phyloP scores from a whole-genome alignment of 2,329 filamentous ascomycete genomes.

The Fusarium circinatum region DNA sequence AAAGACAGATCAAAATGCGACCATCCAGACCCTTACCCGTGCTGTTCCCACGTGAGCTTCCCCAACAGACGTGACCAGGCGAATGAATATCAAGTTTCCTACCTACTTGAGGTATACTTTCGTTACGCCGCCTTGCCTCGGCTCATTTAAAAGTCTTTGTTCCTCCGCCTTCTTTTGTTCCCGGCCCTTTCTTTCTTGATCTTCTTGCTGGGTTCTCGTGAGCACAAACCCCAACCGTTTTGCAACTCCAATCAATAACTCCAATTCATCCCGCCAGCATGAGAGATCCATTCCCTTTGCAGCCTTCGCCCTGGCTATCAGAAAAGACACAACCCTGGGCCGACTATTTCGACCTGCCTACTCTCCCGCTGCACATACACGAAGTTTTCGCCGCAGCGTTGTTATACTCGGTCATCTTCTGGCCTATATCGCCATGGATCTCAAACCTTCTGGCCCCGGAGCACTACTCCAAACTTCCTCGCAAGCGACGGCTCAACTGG shows the following conservation, averaged over 20 bases:
- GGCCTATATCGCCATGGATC: conserved; percentile 72
- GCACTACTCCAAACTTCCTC: conserved; percentile 71
- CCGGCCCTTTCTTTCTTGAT: not conserved
- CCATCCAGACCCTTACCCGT: conserved; percentile 33
- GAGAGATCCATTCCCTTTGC: conserved; percentile 78
- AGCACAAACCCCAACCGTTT: not conserved
- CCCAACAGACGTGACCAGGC: conserved; percentile 38
- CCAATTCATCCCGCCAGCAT: conserved; percentile 56
- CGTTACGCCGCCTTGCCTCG: conserved; percentile 13
- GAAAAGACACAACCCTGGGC: conserved; percentile 71
- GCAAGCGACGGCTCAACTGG: conserved; percentile 79
- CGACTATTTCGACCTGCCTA: conserved; percentile 68
- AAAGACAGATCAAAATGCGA: not conserved
- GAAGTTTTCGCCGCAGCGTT: conserved; percentile 74
- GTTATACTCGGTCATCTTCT: conserved; percentile 75
- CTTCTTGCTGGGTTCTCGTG: not conserved
- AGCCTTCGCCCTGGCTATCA: conserved; percentile 67
- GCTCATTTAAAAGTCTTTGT: not conserved
- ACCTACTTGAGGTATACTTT: not conserved
- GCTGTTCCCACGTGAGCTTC: conserved; percentile 39
- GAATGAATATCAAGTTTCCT: not conserved
- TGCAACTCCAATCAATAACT: not conserved
- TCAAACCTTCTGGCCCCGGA: conserved; percentile 70
- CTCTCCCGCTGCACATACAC: conserved; percentile 80
- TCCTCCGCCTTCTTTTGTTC: not conserved